These are phyloP conservation scores for Cladophialophora carrionii DNA, from an alignment of 2,329 filamentous ascomycete genomes.

Conservation along the genomic window DNA sequence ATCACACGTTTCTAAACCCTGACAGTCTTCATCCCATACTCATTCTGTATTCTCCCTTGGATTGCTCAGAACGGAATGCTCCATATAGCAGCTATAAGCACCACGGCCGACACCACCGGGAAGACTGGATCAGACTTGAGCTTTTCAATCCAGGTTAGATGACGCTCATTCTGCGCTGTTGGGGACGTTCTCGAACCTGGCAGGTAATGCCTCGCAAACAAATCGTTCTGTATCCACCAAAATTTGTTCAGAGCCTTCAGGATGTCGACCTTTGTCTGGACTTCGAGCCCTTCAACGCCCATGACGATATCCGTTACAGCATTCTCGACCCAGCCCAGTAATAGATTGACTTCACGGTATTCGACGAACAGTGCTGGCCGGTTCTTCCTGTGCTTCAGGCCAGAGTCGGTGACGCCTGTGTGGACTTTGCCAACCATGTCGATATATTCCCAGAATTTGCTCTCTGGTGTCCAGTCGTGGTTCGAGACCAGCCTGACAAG, in stretches of 20 bases:
- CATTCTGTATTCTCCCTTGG: neutral
- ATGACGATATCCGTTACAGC: conserved; percentile 40
- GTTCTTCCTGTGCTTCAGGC: conserved; percentile 39
- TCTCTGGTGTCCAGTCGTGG: conserved; percentile 40
- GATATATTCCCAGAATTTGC: conserved; percentile 41
- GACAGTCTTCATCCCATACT: neutral
- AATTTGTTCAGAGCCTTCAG: conserved; percentile 41
- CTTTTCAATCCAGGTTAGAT: conserved; percentile 9
- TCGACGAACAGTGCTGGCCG: conserved; percentile 40
- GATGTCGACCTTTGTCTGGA: conserved; percentile 38
- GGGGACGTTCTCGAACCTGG: conserved; percentile 4
- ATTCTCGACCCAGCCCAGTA: conserved; percentile 41
- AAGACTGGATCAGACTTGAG: conserved; percentile 7
- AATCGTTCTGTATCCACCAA: conserved; percentile 43
- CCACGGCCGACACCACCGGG: conserved; percentile 12
- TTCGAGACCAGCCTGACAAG: conserved; percentile 40
- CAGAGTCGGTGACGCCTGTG: conserved; percentile 38
- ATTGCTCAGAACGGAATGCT: conserved; percentile 7
- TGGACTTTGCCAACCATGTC: conserved; percentile 42
- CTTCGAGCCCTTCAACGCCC: conserved; percentile 38
- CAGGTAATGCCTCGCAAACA: conserved; percentile 41
- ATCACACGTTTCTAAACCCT: neutral
- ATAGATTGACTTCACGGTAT: conserved; percentile 39
- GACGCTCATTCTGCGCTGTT: neutral
- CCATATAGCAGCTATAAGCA: conserved; percentile 3